phyloP scores from a whole-genome alignment of 139 green algal genomes.

The Chlamydomonas sp. region DNA sequence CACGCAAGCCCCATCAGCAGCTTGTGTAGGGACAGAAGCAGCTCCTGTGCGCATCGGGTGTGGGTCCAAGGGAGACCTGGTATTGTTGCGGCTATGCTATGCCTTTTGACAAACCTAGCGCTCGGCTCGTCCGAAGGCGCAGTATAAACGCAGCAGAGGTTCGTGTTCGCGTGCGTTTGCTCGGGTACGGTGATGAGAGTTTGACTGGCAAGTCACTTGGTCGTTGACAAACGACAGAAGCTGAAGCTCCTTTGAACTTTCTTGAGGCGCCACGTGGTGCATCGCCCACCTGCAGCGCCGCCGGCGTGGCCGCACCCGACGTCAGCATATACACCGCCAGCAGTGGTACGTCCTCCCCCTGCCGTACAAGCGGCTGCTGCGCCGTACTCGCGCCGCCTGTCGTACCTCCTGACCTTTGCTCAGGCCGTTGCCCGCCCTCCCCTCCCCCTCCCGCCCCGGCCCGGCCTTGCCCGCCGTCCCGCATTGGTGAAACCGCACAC shows the following conservation, averaged over 20 bases:
- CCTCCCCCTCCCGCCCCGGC: no score
- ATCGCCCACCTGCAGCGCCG: slow-evolving; percentile 11
- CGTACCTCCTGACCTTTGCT: no score
- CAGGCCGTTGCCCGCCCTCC: no score
- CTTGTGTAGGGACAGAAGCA: slow-evolving; percentile 20
- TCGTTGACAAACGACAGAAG: not conserved
- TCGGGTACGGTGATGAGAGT: no score
- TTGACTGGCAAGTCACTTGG: not conserved
- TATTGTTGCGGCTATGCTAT: no score
- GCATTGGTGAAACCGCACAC: no score
- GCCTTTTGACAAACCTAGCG: no score
- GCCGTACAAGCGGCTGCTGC: not conserved
- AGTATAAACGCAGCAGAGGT: no score
- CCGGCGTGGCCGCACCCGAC: slow-evolving; percentile 1
- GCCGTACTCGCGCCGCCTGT: not conserved
- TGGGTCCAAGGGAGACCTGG: no score
- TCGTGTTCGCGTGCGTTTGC: no score
- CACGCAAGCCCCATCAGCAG: slow-evolving; percentile 7
- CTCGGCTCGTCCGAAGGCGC: no score
- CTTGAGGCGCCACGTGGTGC: not conserved
- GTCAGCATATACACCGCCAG: slow-evolving; percentile 26
- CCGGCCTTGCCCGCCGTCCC: no score
- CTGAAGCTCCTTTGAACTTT: not conserved
- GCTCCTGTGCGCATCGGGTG: not conserved
- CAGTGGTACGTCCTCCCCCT: not conserved